Conservation (phyloP, 2,329 filamentous ascomycete genomes). For the Dactylellina haptotyla region DNA sequence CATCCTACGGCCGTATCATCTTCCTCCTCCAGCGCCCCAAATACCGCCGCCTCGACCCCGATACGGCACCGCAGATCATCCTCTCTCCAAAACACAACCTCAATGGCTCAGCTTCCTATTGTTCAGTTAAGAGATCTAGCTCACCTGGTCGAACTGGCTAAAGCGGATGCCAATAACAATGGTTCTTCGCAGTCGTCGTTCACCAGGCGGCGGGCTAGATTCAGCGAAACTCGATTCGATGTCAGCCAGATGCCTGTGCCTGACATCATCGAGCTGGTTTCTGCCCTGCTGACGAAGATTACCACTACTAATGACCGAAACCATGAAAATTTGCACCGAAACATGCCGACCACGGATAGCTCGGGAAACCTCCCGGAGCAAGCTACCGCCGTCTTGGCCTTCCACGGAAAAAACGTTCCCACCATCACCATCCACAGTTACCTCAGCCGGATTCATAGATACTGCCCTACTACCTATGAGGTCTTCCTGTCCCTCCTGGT, state of each 20-base stretch:
- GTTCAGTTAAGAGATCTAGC: constrained; percentile 87
- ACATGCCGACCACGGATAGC: constrained; percentile 71
- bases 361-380: constrained; percentile 71
- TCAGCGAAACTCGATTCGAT: constrained; percentile 75
- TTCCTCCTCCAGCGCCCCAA: constrained; percentile 47
- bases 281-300: constrained; percentile 93
- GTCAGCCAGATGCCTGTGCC: constrained; percentile 97
- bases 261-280: constrained; percentile 99
- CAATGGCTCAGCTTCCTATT: constrained; percentile 65
- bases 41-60: constrained; percentile 54
- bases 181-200: constrained; percentile 54
- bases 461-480: constrained; percentile 97
- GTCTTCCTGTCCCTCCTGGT: constrained; percentile 94
- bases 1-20: constrained; percentile 42
- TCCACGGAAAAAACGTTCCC: constrained; percentile 97
- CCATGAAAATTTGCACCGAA: constrained; percentile 87
- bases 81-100: constrained; percentile 51
- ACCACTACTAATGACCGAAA: constrained; percentile 95
- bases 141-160: constrained; percentile 89
- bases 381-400: constrained; percentile 83
- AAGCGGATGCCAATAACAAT: constrained; percentile 68
- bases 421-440: constrained; percentile 98
- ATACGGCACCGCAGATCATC: constrained; percentile 55
- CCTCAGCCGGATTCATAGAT: constrained; percentile 94
- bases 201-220: constrained; percentile 50